Evolutionary conservation across 805 yeast species (phyloP), one percentile per base, ranked within the genome.

Genomic region (Metschnikowia proteae): DNA sequence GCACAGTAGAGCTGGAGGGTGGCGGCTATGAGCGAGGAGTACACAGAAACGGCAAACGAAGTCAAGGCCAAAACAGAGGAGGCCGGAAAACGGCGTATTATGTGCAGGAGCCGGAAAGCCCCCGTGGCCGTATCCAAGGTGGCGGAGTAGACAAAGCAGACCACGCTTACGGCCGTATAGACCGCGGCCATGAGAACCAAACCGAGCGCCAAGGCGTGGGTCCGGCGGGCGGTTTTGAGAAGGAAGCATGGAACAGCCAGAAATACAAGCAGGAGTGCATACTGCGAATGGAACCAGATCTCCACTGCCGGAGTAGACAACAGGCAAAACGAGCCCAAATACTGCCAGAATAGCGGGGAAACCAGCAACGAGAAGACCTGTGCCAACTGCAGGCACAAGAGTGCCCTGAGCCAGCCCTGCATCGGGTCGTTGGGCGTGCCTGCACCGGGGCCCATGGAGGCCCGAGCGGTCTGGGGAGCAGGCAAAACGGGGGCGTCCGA

Each of bases 1-100:
- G 74, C 70, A 4, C 78, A 69, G 55, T 77, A 79, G 22, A 80
- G 59, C 78, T 78, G 73, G 31, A 80, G 71, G 3, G 72, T 72
- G 38, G 81, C 70, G 0, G 75, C 63, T 10, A 80, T 61, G 1
- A 80, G 68, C 1, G 79, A 59, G 0, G 82, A 68, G 57, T 73
- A 75, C 0, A 79, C 64, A 3, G 80, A 74, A 26, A 75, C 74
- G 41, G 75, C 63, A 41, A 76, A 60, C 35, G 73, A 69, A 37
- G 76, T 71, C 3, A 79, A 57, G 0, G 79, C 78, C 37, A 81
- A 55, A 0, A 74, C 62, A 2, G 67, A 50, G 0, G 79, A 67
- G 0, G 81, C 81, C 3, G 75, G 67, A 4, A 62, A 56, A 1
- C 68, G 68, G 26, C 61, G 52, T 4, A 75, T 46, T 54, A 62